phyloP scores from a whole-genome alignment of 495 filamentous ascomycete species.

The Lophiostoma macrostomum region DNA sequence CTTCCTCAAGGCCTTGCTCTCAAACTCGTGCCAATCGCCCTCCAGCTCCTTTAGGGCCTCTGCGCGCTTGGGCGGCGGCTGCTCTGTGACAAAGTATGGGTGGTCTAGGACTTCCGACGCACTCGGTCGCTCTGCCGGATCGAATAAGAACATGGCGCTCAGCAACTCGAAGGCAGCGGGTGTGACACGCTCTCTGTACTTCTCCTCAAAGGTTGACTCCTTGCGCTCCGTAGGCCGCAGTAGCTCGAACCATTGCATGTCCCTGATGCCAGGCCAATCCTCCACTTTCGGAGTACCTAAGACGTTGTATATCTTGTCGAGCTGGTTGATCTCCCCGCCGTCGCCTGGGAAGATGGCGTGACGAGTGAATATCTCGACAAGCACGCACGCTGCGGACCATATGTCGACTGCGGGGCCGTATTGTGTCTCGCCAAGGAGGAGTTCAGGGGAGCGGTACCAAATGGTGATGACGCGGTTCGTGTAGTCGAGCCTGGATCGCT shows the following conservation, averaged over 20 bases:
- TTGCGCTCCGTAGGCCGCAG: constrained; percentile 71
- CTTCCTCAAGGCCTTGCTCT: constrained; percentile 90
- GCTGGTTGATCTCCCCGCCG: constrained; percentile 88
- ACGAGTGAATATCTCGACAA: constrained; percentile 93
- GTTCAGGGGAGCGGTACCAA: constrained; percentile 94
- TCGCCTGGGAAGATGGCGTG: constrained; percentile 95
- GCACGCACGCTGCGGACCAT: constrained; percentile 95
- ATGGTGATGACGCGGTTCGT: constrained; percentile 98
- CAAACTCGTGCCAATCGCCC: constrained; percentile 99
- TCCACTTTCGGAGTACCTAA: constrained; percentile 80
- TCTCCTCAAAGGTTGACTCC: constrained; percentile 76
- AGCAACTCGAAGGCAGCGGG: constrained; percentile 81
- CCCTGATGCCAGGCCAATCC: constrained; percentile 82
- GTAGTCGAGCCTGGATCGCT: constrained; percentile 89
- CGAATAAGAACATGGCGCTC: constrained; percentile 76
- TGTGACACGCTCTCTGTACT: constrained; percentile 65
- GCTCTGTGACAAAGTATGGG: constrained; percentile 82
- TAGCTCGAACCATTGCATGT: constrained; percentile 96
- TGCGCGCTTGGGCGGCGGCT: constrained; percentile 73
- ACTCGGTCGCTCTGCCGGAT: constrained; percentile 79
- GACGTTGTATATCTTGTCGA: constrained; percentile 92
- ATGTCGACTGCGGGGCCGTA: constrained; percentile 96
- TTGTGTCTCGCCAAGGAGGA: constrained; percentile 88
- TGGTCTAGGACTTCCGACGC: constrained; percentile 85
- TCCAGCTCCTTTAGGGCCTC: constrained; percentile 80